phyloP scores from a whole-genome alignment of 208 protist species.

The Jaenimonas drosophilae region DNA sequence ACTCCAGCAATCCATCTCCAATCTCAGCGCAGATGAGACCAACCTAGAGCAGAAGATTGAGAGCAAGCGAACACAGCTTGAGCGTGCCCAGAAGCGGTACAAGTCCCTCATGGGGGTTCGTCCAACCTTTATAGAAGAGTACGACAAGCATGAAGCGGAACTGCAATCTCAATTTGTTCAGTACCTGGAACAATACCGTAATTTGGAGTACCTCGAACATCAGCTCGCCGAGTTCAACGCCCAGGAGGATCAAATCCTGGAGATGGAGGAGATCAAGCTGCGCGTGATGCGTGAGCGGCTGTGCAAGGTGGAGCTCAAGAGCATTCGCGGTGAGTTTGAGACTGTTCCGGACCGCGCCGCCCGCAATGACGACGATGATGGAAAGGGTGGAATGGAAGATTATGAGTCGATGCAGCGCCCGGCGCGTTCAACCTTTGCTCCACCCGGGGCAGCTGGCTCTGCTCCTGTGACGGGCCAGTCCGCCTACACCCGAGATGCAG shows the following conservation, averaged over 20 bases:
- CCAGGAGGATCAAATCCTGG: slow-evolving; percentile 70
- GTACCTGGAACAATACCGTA: slow-evolving; percentile 92
- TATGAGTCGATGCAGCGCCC: slow-evolving; percentile 30
- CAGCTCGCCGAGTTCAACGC: slow-evolving; percentile 85
- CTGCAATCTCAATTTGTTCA: slow-evolving; percentile 87
- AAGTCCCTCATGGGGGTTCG: slow-evolving; percentile 81
- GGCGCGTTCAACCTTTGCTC: too few species aligned
- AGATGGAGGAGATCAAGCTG: slow-evolving; percentile 82
- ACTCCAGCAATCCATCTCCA: slow-evolving; percentile 74
- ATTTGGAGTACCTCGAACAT: slow-evolving; percentile 91
- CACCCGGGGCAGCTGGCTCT: too few species aligned
- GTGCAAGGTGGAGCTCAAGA: slow-evolving; percentile 81
- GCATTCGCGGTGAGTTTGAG: slow-evolving; percentile 42
- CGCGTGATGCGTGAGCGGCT: slow-evolving; percentile 85
- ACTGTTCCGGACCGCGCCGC: slow-evolving; percentile 4
- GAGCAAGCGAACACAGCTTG: slow-evolving; percentile 91
- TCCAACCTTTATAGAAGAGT: slow-evolving; percentile 92
- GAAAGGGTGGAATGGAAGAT: slow-evolving; percentile 27
- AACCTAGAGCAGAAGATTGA: slow-evolving; percentile 93
- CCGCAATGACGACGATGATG: slow-evolving; percentile 1
- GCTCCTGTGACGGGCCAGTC: too few species aligned
- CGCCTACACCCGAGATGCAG: slow-evolving; percentile 43
- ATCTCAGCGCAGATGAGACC: slow-evolving; percentile 83
- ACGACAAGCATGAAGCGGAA: slow-evolving; percentile 88
- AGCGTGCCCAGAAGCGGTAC: slow-evolving; percentile 88